Evolutionary conservation across 177 flowering plant species (phyloP).

Genomic region (Vitis hybrid): DNA sequence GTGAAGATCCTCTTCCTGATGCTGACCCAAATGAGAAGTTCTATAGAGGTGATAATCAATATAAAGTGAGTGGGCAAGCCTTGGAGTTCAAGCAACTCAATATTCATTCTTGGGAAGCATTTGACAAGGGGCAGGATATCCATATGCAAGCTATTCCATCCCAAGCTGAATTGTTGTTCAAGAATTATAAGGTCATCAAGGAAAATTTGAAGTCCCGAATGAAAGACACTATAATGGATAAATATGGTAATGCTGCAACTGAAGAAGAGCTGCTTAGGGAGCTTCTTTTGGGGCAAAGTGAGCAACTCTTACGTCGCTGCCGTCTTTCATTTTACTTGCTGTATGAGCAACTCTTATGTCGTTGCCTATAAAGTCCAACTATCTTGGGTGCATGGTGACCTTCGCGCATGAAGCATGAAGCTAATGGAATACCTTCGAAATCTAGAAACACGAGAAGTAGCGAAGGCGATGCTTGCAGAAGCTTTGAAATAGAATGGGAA

Average conservation of each 20-base stretch:
- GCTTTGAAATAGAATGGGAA: too few relatives aligned
- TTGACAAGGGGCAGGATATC: constrained; percentile 89
- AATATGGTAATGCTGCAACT: constrained; percentile 86
- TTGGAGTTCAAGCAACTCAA: constrained; percentile 84
- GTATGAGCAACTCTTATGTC: too few relatives aligned
- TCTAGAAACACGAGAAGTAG: too few relatives aligned
- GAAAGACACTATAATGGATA: constrained; percentile 80
- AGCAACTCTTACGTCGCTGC: constrained; percentile 7
- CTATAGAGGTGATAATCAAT: constrained; percentile 77
- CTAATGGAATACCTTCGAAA: too few relatives aligned
- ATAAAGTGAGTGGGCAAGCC: constrained; percentile 84
- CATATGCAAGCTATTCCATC: constrained; percentile 98
- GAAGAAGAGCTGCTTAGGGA: constrained; percentile 75
- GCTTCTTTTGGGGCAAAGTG: constrained; percentile 83
- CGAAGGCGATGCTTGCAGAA: too few relatives aligned
- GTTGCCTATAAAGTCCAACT: too few relatives aligned
- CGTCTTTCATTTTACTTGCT: too few relatives aligned
- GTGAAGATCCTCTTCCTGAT: constrained; percentile 97
- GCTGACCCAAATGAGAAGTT: constrained; percentile 92
- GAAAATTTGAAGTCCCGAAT: constrained; percentile 63
- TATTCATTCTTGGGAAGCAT: constrained; percentile 84
- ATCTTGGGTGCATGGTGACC: too few relatives aligned
- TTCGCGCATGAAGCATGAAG: too few relatives aligned
- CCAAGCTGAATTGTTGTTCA: constrained; percentile 79
- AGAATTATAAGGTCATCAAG: constrained; percentile 65